Evolutionary conservation across 208 protist genomes (phyloP), one percentile per base, ranked within the genome.

Genomic region (Crithidia brevicula): DNA sequence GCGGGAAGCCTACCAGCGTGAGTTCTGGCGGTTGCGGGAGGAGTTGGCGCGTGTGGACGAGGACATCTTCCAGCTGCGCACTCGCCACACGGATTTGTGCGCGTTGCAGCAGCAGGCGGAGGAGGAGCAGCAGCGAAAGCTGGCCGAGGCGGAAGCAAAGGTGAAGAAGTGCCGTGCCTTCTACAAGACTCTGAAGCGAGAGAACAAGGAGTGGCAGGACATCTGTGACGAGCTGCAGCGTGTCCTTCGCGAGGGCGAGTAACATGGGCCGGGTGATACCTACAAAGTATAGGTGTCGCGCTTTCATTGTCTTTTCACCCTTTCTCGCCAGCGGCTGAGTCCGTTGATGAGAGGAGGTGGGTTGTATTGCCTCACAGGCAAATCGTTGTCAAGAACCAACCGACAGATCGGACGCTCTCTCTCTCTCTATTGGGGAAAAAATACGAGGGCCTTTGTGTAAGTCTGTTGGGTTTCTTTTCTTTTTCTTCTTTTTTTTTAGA

Each of bases 151-250:
- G 42, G 50, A 70, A n/a, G 54, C 45, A 20, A 85, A 81, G 61
- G 43, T 77, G 50, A 67, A 74, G 49, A 73, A 65, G 31, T 71
- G 30, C 40, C 58, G 68, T 64, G 45, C 47, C 49, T 91, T 74
- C 23, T 61, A 73, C 30, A 50, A 63, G 27, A 54, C 79, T 9
- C 72, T 93, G 56, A 25, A 79, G 59, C 73, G 61, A 15, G 88
- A 93, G 61, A 79, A 80, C 27, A 57, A 70, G 15, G 85, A 91
- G 47, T 93, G 88, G 88, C 20, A 71, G 31, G 64, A 61, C 33
- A 82, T 90, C 42, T 60, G 73, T 23, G 25, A 80, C 22, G 77
- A 88, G 18, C 75, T 92, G 65, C 43, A 83, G 53, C 57, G 42
- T n/a, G 50, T 79, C 50, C 30, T 56, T 60, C 40, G 67, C 47